Base-by-base conservation (phyloP, 345 rosid genomes). In the Microthlaspi erraticum region DNA sequence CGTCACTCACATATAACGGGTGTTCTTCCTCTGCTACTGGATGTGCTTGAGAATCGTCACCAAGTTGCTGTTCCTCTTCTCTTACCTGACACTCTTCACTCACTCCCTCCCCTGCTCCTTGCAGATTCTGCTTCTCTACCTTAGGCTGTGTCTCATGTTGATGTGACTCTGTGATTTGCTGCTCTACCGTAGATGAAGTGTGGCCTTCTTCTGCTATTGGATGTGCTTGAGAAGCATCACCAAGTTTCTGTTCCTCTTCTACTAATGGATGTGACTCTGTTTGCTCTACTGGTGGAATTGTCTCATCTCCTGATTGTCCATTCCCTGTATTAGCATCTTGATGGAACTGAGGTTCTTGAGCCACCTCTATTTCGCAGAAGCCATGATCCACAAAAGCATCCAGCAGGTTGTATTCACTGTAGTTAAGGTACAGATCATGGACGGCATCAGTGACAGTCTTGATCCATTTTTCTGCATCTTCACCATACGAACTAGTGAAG, bases 351-450 rank as follows among this genome's bases (percentile, higher is more conserved):
- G 39, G 48, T 33, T 52, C 68, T 18, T 60, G 72, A 65, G 54
- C 54, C 38, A 73, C 54, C 45, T 73, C 77, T 86, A 86, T 1
- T 82, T 75, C 78, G 7, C 60, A 50, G 66, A 66, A 66, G 44
- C 45, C 67, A 73, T 49, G 60, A 65, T 65, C 60, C 19, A 73
- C 60, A 58, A 49, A 74, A 42, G 61, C 38, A 59, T 59, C 60
- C 20, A 74, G 14, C 33, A 59, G 55, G 33, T 59, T 66, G 16
- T 50, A 33, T 33, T 66, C 78, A 60, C 75, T 81, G 55, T 91
- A 91, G 58, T 78, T 88, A 0, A 60, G 66, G 66, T 84, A 88
- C 50, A 91, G 89, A 77, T 88, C 97, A 7, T 78, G 91, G 46
- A 88, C 37, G 11, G 88, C 93, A 23, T 84, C 88, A 62, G 82